These are phyloP conservation scores for Hapsidospora chrysogenum DNA, from an alignment of 495 filamentous ascomycete species.

Conservation along the genomic window DNA sequence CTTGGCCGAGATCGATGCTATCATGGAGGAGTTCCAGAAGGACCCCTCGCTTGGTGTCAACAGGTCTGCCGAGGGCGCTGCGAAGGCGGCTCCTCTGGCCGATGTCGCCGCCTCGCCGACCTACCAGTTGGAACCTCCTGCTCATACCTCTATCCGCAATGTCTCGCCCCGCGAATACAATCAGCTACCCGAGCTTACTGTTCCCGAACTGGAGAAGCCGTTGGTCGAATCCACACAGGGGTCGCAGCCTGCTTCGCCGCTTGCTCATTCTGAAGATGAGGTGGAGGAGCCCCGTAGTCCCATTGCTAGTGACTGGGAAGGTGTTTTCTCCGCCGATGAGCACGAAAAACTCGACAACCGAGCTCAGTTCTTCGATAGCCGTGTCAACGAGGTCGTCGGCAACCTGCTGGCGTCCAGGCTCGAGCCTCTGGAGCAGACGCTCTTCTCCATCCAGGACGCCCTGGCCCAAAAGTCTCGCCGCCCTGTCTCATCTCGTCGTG, in stretches of 20 bases:
- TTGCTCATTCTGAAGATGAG: no score
- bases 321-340: conserved; percentile 64
- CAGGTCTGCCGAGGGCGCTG: conserved; percentile 31
- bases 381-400: conserved; percentile 71
- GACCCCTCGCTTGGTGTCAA: conserved; percentile 59
- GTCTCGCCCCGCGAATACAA: conserved; percentile 35
- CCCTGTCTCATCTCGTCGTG: conserved; percentile 25
- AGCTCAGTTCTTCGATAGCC: conserved; percentile 67
- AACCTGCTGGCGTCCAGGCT: conserved; percentile 60
- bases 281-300: conserved; percentile 41
- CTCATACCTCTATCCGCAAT: no score
- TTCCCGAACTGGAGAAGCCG: conserved; percentile 27
- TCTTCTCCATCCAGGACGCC: conserved; percentile 56
- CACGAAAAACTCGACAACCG: conserved; percentile 63
- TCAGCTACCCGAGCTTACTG: conserved; percentile 13
- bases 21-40: conserved; percentile 63
- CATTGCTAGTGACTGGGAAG: conserved; percentile 81
- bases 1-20: conserved; percentile 66
- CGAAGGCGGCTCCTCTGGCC: conserved; percentile 15
- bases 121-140: no score
- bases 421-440: conserved; percentile 58
- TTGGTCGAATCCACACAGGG: conserved; percentile 17
- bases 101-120: conserved; percentile 29
- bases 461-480: conserved; percentile 30
- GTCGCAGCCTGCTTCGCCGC: no score